phyloP scores from a whole-genome alignment of 1,139 yeast genomes.

The Saccharomyces hybrid region DNA sequence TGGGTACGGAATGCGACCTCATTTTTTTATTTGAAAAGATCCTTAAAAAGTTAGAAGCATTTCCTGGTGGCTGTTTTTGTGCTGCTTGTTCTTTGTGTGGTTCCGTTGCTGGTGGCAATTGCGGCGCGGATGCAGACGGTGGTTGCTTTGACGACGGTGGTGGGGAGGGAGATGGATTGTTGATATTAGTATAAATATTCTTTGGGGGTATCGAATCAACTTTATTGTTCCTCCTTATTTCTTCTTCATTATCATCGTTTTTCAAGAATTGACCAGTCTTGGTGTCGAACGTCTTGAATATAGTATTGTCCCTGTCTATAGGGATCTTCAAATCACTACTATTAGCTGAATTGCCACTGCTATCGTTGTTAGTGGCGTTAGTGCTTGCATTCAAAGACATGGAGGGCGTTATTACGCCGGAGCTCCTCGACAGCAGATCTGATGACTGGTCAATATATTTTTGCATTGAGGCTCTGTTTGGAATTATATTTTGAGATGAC shows the following conservation, averaged over 20 bases:
- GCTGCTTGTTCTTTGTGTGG: not conserved
- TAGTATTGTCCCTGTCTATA: slow-evolving; percentile 3
- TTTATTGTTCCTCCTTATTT: not conserved
- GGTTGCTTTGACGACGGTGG: not conserved
- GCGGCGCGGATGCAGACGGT: not conserved
- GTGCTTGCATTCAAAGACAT: not conserved
- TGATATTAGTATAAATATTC: not conserved
- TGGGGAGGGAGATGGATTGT: not conserved
- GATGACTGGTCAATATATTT: not conserved
- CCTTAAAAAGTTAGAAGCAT: not conserved
- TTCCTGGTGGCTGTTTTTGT: not conserved
- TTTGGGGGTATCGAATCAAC: not conserved
- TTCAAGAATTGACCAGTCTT: slow-evolving; percentile 28
- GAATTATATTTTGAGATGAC: not conserved
- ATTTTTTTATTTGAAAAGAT: slow-evolving; percentile 1
- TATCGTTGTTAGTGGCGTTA: not conserved
- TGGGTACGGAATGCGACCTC: slow-evolving; percentile 31
- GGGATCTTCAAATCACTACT: not conserved
- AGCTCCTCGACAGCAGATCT: not conserved
- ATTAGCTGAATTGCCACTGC: not conserved
- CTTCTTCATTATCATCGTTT: not conserved
- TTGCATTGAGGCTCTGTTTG: not conserved
- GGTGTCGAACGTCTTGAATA: slow-evolving; percentile 29
- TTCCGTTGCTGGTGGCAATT: not conserved
- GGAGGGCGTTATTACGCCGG: not conserved